Percentiles rank a stretch among this genome's conserved stretches.
phyloP scores from a whole-genome alignment of 1,139 yeast genomes.

The Saccharomyces hybrid region DNA sequence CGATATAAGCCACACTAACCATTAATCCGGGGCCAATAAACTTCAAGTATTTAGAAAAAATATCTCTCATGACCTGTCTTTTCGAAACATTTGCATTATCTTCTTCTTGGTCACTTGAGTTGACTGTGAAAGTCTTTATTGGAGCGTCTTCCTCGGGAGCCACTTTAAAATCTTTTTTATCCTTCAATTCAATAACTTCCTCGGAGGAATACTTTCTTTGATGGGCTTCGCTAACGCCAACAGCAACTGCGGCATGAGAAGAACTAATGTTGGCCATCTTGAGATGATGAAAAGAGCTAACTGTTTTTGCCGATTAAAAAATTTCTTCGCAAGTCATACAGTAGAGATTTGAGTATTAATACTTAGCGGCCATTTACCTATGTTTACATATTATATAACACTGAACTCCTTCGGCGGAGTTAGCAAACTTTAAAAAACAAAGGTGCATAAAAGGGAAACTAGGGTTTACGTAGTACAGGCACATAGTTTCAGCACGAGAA shows the following conservation, averaged over 20 bases:
- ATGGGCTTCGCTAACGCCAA: neutral
- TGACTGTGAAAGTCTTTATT: neutral
- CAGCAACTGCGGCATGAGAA: neutral
- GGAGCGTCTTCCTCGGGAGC: neutral
- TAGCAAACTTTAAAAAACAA: neutral
- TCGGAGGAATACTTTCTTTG: neutral
- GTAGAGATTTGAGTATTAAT: no score
- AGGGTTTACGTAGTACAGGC: neutral
- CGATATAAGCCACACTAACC: constrained; percentile 75
- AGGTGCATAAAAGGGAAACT: neutral
- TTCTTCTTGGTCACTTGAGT: neutral
- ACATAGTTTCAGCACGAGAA: neutral
- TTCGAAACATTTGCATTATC: neutral
- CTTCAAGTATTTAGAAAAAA: constrained; percentile 42
- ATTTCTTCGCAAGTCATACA: no score
- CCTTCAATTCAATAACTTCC: neutral
- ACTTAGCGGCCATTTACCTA: neutral
- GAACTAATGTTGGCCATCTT: neutral
- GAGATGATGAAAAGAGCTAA: neutral
- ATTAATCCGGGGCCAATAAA: constrained; percentile 75
- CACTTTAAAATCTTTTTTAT: neutral
- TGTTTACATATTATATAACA: neutral
- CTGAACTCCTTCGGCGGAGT: neutral
- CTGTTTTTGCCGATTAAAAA: neutral
- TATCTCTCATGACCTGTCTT: constrained; percentile 5